A percentile compares a stretch with the other conserved stretches of the same genome.
Conservation (phyloP, 139 green algal species). For the Cymbomonas tetramitiformis region DNA sequence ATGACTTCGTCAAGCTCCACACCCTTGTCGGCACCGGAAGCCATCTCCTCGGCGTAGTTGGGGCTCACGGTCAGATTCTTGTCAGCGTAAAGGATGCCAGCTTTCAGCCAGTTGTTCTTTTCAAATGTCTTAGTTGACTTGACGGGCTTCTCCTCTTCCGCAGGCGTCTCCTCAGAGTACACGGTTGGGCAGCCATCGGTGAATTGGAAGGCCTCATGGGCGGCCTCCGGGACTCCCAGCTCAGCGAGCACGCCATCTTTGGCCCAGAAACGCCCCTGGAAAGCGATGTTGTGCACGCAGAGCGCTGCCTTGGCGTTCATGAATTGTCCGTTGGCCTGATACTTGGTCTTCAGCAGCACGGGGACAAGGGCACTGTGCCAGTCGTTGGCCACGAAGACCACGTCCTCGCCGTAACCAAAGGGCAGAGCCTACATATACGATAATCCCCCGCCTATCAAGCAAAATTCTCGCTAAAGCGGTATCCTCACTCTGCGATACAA, state of each 20-base stretch:
- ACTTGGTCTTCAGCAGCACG: conserved; percentile 62
- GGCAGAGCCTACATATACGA: conserved; percentile 50
- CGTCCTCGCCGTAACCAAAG: conserved; percentile 78
- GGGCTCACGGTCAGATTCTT: conserved; percentile 86
- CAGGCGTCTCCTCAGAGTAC: conserved; percentile 40
- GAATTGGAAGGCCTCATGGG: conserved; percentile 56
- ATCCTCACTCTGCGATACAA: conserved; percentile 30
- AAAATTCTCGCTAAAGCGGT: conserved; percentile 25
- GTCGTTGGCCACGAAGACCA: conserved; percentile 88
- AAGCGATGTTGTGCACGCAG: conserved; percentile 94
- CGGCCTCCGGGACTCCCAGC: conserved; percentile 50
- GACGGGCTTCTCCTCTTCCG: conserved; percentile 43
- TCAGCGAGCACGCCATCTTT: conserved; percentile 31
- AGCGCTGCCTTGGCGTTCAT: conserved; percentile 57
- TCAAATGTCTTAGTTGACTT: conserved; percentile 33
- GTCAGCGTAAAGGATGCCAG: conserved; percentile 70
- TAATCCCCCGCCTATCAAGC: conserved; percentile 38
- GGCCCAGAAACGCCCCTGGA: conserved; percentile 80
- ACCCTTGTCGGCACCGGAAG: conserved; percentile 46
- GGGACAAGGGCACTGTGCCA: conserved; percentile 74
- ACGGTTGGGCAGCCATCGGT: conserved; percentile 68
- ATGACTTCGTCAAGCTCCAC: conserved; percentile 74
- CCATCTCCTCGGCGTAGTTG: conserved; percentile 90
- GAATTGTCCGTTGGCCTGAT: conserved; percentile 50
- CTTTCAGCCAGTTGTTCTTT: conserved; percentile 96